Conservation (phyloP, 169 alveolate genomes). For the Plasmodium sp. region DNA sequence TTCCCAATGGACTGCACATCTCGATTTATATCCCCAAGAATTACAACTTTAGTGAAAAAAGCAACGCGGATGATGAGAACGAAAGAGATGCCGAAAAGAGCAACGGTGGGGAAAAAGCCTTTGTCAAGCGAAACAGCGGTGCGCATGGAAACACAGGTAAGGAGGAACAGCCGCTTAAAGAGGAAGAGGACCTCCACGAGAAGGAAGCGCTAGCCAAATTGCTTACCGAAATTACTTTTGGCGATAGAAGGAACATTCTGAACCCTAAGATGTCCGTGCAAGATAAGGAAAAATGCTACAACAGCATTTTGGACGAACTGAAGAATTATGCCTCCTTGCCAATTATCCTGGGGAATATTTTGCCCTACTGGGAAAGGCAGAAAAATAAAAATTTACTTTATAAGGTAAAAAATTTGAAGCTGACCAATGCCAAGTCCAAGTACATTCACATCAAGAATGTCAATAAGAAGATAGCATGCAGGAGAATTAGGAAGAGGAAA, state of each 20-base stretch:
- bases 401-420: conserved; percentile 48
- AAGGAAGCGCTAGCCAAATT: conserved; percentile 52
- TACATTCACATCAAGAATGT: conserved; percentile 23
- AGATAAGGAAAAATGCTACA: conserved; percentile 50
- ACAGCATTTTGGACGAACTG: conserved; percentile 54
- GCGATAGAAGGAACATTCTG: conserved; percentile 14
- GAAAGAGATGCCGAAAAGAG: background rate
- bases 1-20: conserved; percentile 60
- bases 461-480: conserved; percentile 19
- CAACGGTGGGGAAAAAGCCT: background rate
- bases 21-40: conserved; percentile 42
- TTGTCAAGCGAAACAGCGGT: background rate
- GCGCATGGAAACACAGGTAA: background rate
- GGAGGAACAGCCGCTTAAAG: background rate
- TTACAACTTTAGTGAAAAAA: conserved; percentile 11
- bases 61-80: background rate
- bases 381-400: conserved; percentile 22
- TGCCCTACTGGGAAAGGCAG: conserved; percentile 55
- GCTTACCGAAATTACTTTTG: conserved; percentile 65
- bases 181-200: conserved; percentile 23
- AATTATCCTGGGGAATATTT: conserved; percentile 65
- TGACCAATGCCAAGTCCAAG: conserved; percentile 11
- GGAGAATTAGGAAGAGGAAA: conserved; percentile 2
- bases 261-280: conserved; percentile 28
- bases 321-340: conserved; percentile 53